Evolutionary conservation across 1,284 basidiomycete genomes (phyloP), one percentile per base, ranked within the genome.

Genomic region (Mycena citricolor): DNA sequence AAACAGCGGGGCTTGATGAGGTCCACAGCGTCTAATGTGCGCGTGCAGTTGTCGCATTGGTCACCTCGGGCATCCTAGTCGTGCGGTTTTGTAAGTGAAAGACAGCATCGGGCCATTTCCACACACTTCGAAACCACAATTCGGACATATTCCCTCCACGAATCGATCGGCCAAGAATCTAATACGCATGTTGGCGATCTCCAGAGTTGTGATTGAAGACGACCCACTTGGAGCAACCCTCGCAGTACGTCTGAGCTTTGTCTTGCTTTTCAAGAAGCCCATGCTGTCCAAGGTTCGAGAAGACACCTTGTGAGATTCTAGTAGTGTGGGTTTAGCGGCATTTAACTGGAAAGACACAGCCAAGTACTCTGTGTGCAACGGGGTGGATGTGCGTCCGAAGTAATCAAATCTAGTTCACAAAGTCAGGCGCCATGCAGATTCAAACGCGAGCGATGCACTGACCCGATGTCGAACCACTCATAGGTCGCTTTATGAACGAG

Each of bases 1-100:
- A 97, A 85, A 67, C 97, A 99, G 26, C 93, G 83, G n/a, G 97
- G 97, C 58, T 94, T 86, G 66, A 97, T 79, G 49, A 99, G 81
- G 59, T 97, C 94, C 49, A 95, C 81, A 2, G 94, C 90, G 49
- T 97, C 95, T 41, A 97, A 80, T 7, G 95, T 97, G 53, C 93
- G 81, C 31, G 87, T 83, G 62, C 97, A 99, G 49, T 84, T 78
- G 66, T 99, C 97, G 67, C 97, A 99, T 74, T 99, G 97, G 66
- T 99, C 97, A 8, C 97, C 97, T 34, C 97, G 88, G 28, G 95
- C 97, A 56, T 98, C 95, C 86, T 92, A 57, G 10, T n/a, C n/a
- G n/a, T n/a, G n/a, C n/a, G 40, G 41, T 6, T 1, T 5, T 14
- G 32, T 37, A n/a, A 52, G 31, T 43, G 38, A 29, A 5, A 43